Percentiles rank a stretch among this genome's conserved stretches.
These are phyloP conservation scores for Paraconiothyrium sp. DNA, from an alignment of 2,329 filamentous ascomycete species.

Conservation along the genomic window DNA sequence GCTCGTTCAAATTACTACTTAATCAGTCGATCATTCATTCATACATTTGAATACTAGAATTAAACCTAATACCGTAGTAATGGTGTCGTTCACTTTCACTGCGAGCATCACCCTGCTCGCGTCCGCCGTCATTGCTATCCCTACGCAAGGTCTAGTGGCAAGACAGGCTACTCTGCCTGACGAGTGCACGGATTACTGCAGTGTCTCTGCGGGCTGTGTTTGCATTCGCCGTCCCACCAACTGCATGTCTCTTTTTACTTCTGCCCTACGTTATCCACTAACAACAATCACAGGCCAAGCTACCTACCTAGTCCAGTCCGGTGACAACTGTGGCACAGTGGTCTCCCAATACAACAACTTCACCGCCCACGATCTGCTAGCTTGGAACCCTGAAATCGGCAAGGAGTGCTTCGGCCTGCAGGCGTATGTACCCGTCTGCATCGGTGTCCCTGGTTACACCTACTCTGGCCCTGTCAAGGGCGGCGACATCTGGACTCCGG, in stretches of 20 bases:
- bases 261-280: background rate
- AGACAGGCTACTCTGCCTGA: constrained; percentile 26
- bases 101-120: constrained; percentile 26
- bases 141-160: constrained; percentile 16
- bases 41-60: constrained; percentile 11
- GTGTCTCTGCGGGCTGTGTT: constrained; percentile 30
- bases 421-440: constrained; percentile 47
- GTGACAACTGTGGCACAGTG: constrained; percentile 44
- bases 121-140: constrained; percentile 19
- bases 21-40: constrained; percentile 17
- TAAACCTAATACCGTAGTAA: constrained; percentile 20
- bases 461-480: constrained; percentile 32
- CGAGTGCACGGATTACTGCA: constrained; percentile 33
- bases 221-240: constrained; percentile 35
- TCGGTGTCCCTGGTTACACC: constrained; percentile 33
- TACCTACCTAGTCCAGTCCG: constrained; percentile 38
- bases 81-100: constrained; percentile 28
- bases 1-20: constrained; percentile 5
- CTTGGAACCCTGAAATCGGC: constrained; percentile 47
- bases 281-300: constrained; percentile 21
- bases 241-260: constrained; percentile 21
- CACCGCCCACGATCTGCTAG: constrained; percentile 45
- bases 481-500: constrained; percentile 28
- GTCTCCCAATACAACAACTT: constrained; percentile 44
- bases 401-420: constrained; percentile 40